Conservation (phyloP, 2,329 filamentous ascomycete species). For the Alternaria sp. region DNA sequence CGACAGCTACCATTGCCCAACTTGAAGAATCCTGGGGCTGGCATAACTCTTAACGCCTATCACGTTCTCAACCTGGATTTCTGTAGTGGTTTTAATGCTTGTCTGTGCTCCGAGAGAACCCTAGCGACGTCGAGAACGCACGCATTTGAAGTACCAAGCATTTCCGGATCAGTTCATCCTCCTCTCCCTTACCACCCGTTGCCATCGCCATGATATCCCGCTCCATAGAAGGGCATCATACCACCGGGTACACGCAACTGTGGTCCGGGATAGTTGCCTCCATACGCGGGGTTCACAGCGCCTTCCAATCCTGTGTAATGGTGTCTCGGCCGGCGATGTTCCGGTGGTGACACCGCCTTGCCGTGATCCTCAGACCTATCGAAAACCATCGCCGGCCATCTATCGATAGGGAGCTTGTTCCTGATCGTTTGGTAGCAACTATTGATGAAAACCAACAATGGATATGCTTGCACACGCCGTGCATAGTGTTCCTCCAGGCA, state of each 20-base stretch:
- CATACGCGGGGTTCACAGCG: neutral
- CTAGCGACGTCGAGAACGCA: neutral
- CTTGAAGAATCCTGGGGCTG: slow-evolving; percentile 51
- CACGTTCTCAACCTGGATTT: neutral
- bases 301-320: neutral
- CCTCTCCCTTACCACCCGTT: neutral
- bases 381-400: slow-evolving; percentile 2
- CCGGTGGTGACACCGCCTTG: slow-evolving; percentile 10
- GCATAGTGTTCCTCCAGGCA: slow-evolving; percentile 7
- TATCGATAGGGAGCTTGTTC: slow-evolving; percentile 8
- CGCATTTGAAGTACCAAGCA: neutral
- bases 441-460: slow-evolving; percentile 1
- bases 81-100: neutral
- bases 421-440: slow-evolving; percentile 3
- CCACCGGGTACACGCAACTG: neutral
- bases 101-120: neutral
- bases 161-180: neutral
- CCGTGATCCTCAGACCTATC: neutral
- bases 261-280: neutral
- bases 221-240: neutral
- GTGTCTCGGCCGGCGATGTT: neutral
- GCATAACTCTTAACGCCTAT: slow-evolving; percentile 19
- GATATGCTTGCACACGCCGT: slow-evolving; percentile 7
- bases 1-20: slow-evolving; percentile 42
- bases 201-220: neutral